Base-by-base conservation (phyloP, 352 stramenopile genomes). In the Pythium diclinum region DNA sequence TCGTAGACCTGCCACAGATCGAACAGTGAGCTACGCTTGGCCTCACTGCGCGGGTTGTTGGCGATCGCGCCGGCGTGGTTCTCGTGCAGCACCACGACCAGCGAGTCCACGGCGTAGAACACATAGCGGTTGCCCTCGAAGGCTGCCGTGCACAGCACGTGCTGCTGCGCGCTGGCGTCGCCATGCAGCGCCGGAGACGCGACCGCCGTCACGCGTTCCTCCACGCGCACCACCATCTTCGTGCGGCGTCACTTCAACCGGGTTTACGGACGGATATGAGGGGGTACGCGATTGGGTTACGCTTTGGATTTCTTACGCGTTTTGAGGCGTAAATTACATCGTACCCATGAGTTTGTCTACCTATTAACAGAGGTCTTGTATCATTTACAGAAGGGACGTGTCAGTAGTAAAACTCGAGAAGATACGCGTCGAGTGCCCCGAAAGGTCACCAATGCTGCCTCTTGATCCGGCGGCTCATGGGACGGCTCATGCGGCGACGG, bases 1-100 rank as follows among this genome's bases (percentile, higher is more conserved):
- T 86, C 67, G 77, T 77, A 91, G 19, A 87, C 76, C 67, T 93
- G 84, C 81, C 82, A 90, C 28, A 91, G 68, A 58, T 83, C 78
- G 54, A 91, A 89, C 57, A 74, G 68, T 21, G 77, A 82, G 38
- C 54, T 33, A 40, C 68, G 75, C 47, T 65, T 61, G 17, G 65
- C 59, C 11, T 76, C 65, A 33, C 56, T 70, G 42, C 74, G 72
- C 19, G 64, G 67, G 46, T 73, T 63, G 3, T 53, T 57, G 13
- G 65, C 51, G 25, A 73, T 53, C 2, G 67, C 63, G 17, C 28
- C 23, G 5, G 48, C 46, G 40, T 66, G 65, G 58, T 69, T 72
- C 65, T 91, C 84, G 48, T 75, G 63, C 5, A 93, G 71, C 17
- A 93, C 65, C 16, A 93, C 80, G 17, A 93, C 59, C 33, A 85